Conservation (phyloP, 2,329 filamentous ascomycete genomes). For the Sphaerulina populicola region DNA sequence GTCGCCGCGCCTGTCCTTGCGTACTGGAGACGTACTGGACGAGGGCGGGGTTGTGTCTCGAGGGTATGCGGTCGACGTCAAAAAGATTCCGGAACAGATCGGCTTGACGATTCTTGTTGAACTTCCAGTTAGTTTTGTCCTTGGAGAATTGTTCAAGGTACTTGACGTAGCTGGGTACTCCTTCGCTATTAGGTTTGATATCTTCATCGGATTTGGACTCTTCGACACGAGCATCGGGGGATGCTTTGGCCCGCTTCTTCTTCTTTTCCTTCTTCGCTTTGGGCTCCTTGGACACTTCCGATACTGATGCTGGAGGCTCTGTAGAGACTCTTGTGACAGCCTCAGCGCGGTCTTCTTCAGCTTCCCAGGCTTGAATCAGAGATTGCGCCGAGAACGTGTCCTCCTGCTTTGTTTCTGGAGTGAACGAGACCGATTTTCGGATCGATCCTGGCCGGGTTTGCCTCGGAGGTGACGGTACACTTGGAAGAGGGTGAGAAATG, state of each 20-base stretch:
- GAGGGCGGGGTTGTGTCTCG: slow-evolving; percentile 59
- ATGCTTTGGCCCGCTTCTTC: slow-evolving; percentile 7
- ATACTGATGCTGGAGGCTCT: slow-evolving; percentile 6
- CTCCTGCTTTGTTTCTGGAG: slow-evolving; percentile 52
- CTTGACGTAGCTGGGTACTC: slow-evolving; percentile 53
- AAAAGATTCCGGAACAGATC: slow-evolving; percentile 66
- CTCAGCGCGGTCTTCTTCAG: slow-evolving; percentile 10
- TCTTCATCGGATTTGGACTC: neutral
- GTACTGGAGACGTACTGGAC: slow-evolving; percentile 71
- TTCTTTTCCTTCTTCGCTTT: slow-evolving; percentile 24
- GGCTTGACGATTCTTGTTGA: slow-evolving; percentile 88
- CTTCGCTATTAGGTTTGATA: neutral
- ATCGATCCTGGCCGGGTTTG: slow-evolving; percentile 7
- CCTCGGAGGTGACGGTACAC: neutral
- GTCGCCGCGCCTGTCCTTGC: slow-evolving; percentile 50
- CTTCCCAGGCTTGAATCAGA: slow-evolving; percentile 45
- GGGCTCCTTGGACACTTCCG: slow-evolving; percentile 30
- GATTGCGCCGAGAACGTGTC: slow-evolving; percentile 49
- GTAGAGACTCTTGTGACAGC: slow-evolving; percentile 23
- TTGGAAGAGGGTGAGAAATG: neutral
- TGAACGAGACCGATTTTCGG: slow-evolving; percentile 56
- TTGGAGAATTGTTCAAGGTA: slow-evolving; percentile 72
- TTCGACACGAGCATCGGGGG: neutral
- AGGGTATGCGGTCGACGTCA: slow-evolving; percentile 38
- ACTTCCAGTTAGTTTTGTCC: slow-evolving; percentile 72